Evolutionary conservation across 2,329 filamentous ascomycete genomes (phyloP).

Genomic region (Cordyceps cateniannulata): DNA sequence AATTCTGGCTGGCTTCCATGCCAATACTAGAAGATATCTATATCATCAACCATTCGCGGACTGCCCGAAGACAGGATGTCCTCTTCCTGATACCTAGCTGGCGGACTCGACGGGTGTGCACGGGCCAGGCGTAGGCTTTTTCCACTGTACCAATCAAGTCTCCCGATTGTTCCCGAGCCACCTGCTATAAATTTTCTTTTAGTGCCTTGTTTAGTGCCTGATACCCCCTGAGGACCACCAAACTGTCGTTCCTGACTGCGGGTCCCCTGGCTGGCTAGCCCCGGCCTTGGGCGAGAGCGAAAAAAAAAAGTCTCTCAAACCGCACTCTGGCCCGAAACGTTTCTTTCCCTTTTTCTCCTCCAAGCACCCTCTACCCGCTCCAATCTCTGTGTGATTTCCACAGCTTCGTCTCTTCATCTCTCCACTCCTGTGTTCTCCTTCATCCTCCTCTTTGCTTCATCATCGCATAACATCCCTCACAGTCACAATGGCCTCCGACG

Average conservation of each 20-base stretch:
- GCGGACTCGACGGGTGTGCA: not conserved
- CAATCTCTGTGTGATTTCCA: slow-evolving; percentile 9
- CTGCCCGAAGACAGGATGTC: not conserved
- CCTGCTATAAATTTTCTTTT: slow-evolving; percentile 5
- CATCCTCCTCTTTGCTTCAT: not conserved
- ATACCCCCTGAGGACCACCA: not conserved
- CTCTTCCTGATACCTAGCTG: no score
- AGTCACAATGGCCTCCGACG: slow-evolving; percentile 37
- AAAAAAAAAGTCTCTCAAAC: slow-evolving; percentile 14
- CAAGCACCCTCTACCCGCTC: slow-evolving; percentile 13
- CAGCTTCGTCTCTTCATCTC: slow-evolving; percentile 18
- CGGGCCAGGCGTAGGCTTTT: slow-evolving; percentile 5
- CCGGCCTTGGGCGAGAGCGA: not conserved
- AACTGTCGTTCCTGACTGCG: not conserved
- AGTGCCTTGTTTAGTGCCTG: slow-evolving; percentile 3
- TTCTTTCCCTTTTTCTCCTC: slow-evolving; percentile 7
- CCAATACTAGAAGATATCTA: not conserved
- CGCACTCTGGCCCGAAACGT: slow-evolving; percentile 7
- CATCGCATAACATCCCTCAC: slow-evolving; percentile 21
- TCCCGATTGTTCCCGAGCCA: slow-evolving; percentile 11
- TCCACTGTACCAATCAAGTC: slow-evolving; percentile 4
- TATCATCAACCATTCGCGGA: not conserved
- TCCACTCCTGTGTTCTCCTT: slow-evolving; percentile 24
- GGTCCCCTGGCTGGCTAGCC: slow-evolving; percentile 8
- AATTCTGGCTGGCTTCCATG: no score